phyloP scores from a whole-genome alignment of 139 green algal species.

The Limnomonas spitsbergensis region DNA sequence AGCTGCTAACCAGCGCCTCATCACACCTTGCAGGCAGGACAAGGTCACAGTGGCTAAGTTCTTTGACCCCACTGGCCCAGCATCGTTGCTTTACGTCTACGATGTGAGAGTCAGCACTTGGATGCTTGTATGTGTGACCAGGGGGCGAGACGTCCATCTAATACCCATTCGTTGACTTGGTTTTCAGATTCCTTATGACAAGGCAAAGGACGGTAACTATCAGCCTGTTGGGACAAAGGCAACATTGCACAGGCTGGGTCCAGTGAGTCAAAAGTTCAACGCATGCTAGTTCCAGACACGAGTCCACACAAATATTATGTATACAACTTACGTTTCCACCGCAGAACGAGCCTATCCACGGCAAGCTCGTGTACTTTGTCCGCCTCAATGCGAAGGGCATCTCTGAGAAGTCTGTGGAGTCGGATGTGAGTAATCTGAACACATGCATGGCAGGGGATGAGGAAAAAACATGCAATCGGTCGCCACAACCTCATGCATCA shows the following conservation, averaged over 20 bases:
- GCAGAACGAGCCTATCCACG: slow-evolving; percentile 53
- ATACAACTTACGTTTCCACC: neutral
- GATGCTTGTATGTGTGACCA: too few species aligned
- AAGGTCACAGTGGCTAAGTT: slow-evolving; percentile 59
- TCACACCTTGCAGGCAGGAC: slow-evolving; percentile 38
- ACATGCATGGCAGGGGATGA: too few species aligned
- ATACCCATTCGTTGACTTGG: neutral
- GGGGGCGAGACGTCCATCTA: neutral
- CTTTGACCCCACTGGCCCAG: slow-evolving; percentile 48
- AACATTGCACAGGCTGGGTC: slow-evolving; percentile 34
- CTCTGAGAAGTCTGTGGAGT: slow-evolving; percentile 59
- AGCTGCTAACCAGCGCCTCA: too few species aligned
- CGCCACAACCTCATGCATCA: too few species aligned
- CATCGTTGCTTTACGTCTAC: slow-evolving; percentile 57
- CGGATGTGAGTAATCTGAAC: slow-evolving; percentile 34
- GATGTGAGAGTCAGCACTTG: slow-evolving; percentile 34
- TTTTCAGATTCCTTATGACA: slow-evolving; percentile 49
- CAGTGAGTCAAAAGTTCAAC: slow-evolving; percentile 11
- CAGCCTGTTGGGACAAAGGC: slow-evolving; percentile 43
- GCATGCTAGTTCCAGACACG: neutral
- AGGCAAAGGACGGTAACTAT: slow-evolving; percentile 42
- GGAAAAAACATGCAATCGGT: too few species aligned
- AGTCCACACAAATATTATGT: neutral
- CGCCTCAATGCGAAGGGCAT: slow-evolving; percentile 67
- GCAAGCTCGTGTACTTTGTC: slow-evolving; percentile 71